Conservation (phyloP, 139 green algal genomes). For the Tetraselmis chui region DNA sequence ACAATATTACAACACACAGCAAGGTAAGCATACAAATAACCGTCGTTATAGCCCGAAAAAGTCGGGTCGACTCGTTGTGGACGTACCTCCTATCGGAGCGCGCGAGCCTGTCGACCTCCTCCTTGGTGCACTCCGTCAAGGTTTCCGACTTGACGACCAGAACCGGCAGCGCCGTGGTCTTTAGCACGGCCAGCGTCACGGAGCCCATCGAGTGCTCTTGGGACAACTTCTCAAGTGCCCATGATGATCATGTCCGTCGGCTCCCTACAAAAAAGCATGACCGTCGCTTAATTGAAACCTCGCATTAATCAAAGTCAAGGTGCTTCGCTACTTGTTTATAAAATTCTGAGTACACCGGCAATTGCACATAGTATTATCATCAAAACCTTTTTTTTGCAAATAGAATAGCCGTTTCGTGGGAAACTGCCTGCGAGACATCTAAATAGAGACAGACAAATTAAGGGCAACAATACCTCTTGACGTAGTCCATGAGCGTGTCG, state of each 20-base stretch:
- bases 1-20: too few species aligned
- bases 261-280: neutral
- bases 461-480: too few species aligned
- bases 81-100: neutral
- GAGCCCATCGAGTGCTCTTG: neutral
- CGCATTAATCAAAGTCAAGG: too few species aligned
- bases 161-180: neutral
- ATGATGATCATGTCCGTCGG: neutral
- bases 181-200: constrained; percentile 2
- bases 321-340: too few species aligned
- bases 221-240: neutral
- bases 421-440: too few species aligned
- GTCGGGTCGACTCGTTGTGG: too few species aligned
- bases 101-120: neutral
- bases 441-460: too few species aligned
- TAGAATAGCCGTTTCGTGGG: too few species aligned
- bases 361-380: too few species aligned
- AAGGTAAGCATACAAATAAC: neutral
- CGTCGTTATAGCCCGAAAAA: neutral
- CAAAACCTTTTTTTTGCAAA: too few species aligned
- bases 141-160: neutral
- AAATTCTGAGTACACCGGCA: too few species aligned
- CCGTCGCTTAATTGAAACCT: too few species aligned
- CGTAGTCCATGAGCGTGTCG: neutral
- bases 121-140: neutral